Conservation (phyloP, 2,329 filamentous ascomycete genomes). For the Bisporella sp. region DNA sequence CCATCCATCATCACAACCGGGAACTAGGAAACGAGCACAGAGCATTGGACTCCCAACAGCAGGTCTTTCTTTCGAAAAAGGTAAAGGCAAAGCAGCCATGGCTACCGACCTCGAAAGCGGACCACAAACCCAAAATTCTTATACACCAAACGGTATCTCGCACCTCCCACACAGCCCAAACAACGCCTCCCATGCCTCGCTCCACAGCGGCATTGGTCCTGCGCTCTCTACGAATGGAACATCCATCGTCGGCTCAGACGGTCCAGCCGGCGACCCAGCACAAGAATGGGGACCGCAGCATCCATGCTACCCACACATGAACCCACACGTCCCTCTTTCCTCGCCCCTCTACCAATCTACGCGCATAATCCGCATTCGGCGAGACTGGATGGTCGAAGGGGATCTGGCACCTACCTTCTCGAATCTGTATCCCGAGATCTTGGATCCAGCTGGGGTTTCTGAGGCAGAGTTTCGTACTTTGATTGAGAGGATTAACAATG, state of each 20-base stretch:
- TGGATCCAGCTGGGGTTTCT: conserved; percentile 73
- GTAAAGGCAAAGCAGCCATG: conserved; percentile 18
- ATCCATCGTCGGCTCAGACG: conserved; percentile 25
- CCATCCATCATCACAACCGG: background rate
- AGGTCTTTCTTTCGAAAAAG: conserved; percentile 20
- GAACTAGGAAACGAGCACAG: conserved; percentile 11
- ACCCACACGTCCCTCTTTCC: conserved; percentile 77
- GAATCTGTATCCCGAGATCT: conserved; percentile 91
- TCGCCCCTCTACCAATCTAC: conserved; percentile 71
- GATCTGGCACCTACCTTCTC: conserved; percentile 91
- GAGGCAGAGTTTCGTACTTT: conserved; percentile 83
- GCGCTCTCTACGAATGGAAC: conserved; percentile 27
- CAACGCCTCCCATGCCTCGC: conserved; percentile 20
- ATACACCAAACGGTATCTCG: conserved; percentile 17
- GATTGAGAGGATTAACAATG: conserved; percentile 74
- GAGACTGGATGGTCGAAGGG: conserved; percentile 86
- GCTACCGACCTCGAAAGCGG: conserved; percentile 26
- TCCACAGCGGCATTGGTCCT: conserved; percentile 22
- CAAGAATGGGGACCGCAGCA: conserved; percentile 88
- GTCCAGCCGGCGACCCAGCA: conserved; percentile 48
- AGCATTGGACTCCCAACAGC: conserved; percentile 9
- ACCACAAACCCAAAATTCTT: conserved; percentile 15
- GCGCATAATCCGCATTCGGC: conserved; percentile 81
- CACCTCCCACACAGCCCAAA: conserved; percentile 16
- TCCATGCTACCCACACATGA: conserved; percentile 89